phyloP scores from a whole-genome alignment of 2,329 filamentous ascomycete species.

The Sclerotinia borealis region DNA sequence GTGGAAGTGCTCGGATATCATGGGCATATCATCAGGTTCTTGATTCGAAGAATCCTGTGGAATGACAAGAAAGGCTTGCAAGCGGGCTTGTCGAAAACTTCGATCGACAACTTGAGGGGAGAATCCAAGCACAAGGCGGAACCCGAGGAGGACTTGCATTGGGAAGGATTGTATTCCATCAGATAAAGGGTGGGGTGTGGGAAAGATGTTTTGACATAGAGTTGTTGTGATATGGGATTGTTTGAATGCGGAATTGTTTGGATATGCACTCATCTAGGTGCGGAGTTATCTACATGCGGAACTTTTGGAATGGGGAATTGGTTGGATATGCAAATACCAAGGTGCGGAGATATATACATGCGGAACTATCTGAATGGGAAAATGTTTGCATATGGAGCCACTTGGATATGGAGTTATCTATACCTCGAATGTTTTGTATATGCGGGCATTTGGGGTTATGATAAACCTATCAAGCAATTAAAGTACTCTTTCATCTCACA shows the following conservation, averaged over 20 bases:
- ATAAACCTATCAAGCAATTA: background rate
- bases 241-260: background rate
- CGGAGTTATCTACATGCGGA: background rate
- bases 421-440: too few relatives aligned
- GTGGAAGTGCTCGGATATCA: background rate
- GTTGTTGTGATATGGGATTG: background rate
- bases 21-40: background rate
- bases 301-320: background rate
- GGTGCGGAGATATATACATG: too few relatives aligned
- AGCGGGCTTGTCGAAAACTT: background rate
- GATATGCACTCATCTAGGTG: background rate
- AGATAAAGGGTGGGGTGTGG: background rate
- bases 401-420: background rate
- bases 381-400: background rate
- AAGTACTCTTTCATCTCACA: too few relatives aligned
- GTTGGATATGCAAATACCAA: too few relatives aligned
- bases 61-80: background rate
- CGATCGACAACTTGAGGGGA: background rate
- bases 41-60: constrained; percentile 2
- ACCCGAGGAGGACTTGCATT: background rate
- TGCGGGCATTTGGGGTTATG: background rate
- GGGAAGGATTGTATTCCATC: constrained; percentile 1
- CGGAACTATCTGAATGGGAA: background rate
- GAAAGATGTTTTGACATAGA: background rate
- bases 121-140: background rate